Base-by-base conservation (phyloP, 257 asterid genomes). In the Plectranthus barbatus region DNA sequence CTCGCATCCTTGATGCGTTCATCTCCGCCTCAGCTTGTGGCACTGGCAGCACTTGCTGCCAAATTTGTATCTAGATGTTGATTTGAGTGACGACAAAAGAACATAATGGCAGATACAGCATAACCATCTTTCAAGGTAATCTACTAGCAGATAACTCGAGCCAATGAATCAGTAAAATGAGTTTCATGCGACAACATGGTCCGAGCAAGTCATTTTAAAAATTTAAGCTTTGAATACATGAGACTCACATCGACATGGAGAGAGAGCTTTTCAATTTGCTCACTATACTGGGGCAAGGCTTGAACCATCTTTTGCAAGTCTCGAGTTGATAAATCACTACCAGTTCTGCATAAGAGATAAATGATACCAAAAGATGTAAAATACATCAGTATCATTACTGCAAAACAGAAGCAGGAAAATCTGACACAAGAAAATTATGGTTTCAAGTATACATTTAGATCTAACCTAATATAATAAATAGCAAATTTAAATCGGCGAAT, bases 241-340 rank as follows among this genome's bases (percentile, higher is more conserved):
- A 74, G 56, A 93, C 99, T 87, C 80, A 93, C 99, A 81, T 93
- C 99, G 57, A 93, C 97, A 87, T 93, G 99, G 58, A 93, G 99
- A 50, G 99, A 93, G 71, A 93, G 97, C 81, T 90, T 93, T 76
- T 93, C 99, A 48, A 90, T 93, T 77, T 93, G 99, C 80, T 93
- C 97, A 70, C 99, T 90, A 67, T 93, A 93, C 58, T 93, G 96
- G 70, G 99, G 99, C 89, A 93, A 79, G 58, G 99, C 97, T 76
- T 93, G 99, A 73, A 93, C 99, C 97, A 90, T 85, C 90, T 86
- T 90, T 81, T 93, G 97, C 87, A 93, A 81, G 68, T 93, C 99
- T 62, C 95, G 88, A 48, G 96, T 93, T 42, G 99, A 93, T 70
- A 93, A 75, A 59, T 85, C 88, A 60, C 87, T 81, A 69, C 97